Percentiles rank a stretch among this genome's conserved stretches.
These are phyloP conservation scores for Omphalotus guepiniiformis DNA, from an alignment of 768 basidiomycete species.

Conservation along the genomic window DNA sequence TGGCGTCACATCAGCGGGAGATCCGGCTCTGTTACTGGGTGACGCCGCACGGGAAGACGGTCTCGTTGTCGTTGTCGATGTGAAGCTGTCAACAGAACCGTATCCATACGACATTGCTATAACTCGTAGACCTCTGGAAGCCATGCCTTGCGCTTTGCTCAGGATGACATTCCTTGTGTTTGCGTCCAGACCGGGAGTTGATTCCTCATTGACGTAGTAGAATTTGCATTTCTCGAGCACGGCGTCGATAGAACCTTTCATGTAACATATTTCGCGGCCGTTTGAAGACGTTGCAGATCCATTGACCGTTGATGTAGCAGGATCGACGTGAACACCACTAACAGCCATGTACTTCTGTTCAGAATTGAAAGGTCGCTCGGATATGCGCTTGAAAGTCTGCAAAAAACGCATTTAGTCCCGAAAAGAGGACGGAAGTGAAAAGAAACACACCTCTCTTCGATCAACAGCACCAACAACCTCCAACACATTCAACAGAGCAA, in stretches of 20 bases:
- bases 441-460: slow-evolving; percentile 57
- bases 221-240: slow-evolving; percentile 83
- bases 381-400: slow-evolving; percentile 65
- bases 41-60: slow-evolving; percentile 26
- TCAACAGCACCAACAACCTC: slow-evolving; percentile 64
- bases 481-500: slow-evolving; percentile 82
- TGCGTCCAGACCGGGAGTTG: slow-evolving; percentile 74
- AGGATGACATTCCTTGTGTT: slow-evolving; percentile 65
- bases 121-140: slow-evolving; percentile 76
- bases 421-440: neutral
- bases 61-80: slow-evolving; percentile 18
- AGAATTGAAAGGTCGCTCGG: slow-evolving; percentile 88
- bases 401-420: slow-evolving; percentile 3
- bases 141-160: slow-evolving; percentile 65
- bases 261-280: slow-evolving; percentile 75
- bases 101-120: slow-evolving; percentile 91
- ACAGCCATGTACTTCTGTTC: slow-evolving; percentile 94
- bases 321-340: slow-evolving; percentile 60
- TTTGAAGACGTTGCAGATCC: slow-evolving; percentile 27
- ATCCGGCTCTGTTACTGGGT: slow-evolving; percentile 14
- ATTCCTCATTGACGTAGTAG: slow-evolving; percentile 88
- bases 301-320: slow-evolving; percentile 20
- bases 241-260: slow-evolving; percentile 89
- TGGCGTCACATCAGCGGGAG: slow-evolving; percentile 19
- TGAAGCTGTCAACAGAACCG: slow-evolving; percentile 45